phyloP scores from a whole-genome alignment of 176 grass and related monocot genomes.

The bread wheat (Triticum aestivum) region IWGSC_CS_RefSeq_v2.1 NC_057812.1:448362890-448363389 shows the following conservation, averaged over 20 bases:
- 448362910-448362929: too few species aligned
- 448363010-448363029: not conserved
- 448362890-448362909: too few species aligned
- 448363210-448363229: not conserved
- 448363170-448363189: not conserved
- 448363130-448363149: not conserved
- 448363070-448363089: not conserved
- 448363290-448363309: not conserved
- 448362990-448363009: not conserved
- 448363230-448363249: conserved; percentile 6
- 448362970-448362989: not conserved
- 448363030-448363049: not conserved
- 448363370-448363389: not conserved
- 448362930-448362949: too few species aligned
- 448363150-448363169: not conserved
- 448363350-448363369: not conserved
- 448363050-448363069: not conserved
- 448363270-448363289: not conserved
- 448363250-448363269: not conserved
- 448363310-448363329: not conserved
- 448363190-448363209: not conserved
- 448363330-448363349: not conserved
- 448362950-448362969: too few species aligned
- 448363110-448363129: not conserved
- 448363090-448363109: not conserved